Evolutionary conservation across 495 filamentous ascomycete species (phyloP).

Genomic region (Talaromyces borbonicus): DNA sequence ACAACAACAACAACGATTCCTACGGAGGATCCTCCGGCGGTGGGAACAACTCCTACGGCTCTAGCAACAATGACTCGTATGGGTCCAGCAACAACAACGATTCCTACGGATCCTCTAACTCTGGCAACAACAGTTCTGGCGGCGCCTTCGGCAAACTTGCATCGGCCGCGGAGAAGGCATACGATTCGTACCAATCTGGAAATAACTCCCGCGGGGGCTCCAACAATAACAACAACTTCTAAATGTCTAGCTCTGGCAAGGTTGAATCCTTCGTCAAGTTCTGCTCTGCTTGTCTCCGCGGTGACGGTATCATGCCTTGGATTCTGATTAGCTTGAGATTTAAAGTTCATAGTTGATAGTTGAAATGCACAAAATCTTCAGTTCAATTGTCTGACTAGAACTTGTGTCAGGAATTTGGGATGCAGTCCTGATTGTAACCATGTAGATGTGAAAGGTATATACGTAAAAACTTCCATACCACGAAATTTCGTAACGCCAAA

Average conservation of each 20-base stretch:
- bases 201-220: too few relatives aligned
- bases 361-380: too few relatives aligned
- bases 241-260: not conserved
- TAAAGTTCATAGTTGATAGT: too few relatives aligned
- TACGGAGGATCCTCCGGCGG: not conserved
- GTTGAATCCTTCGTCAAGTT: not conserved
- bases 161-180: too few relatives aligned
- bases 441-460: not conserved
- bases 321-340: too few relatives aligned
- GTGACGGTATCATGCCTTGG: not conserved
- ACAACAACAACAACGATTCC: not conserved
- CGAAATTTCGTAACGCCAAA: not conserved
- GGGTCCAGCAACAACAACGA: not conserved
- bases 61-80: not conserved
- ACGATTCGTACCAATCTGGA: too few relatives aligned
- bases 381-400: too few relatives aligned
- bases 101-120: not conserved
- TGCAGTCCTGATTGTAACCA: too few relatives aligned
- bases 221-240: not conserved
- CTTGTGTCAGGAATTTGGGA: too few relatives aligned
- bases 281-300: not conserved
- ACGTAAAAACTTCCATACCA: slow-evolving; percentile 1
- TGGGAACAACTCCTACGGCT: not conserved
- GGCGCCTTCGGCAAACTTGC: too few relatives aligned
- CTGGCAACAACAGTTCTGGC: too few relatives aligned